A percentile compares a stretch with the other conserved stretches of the same genome.
Conservation (phyloP, 2,329 filamentous ascomycete species). For the Pseudodiploospora longispora region DNA sequence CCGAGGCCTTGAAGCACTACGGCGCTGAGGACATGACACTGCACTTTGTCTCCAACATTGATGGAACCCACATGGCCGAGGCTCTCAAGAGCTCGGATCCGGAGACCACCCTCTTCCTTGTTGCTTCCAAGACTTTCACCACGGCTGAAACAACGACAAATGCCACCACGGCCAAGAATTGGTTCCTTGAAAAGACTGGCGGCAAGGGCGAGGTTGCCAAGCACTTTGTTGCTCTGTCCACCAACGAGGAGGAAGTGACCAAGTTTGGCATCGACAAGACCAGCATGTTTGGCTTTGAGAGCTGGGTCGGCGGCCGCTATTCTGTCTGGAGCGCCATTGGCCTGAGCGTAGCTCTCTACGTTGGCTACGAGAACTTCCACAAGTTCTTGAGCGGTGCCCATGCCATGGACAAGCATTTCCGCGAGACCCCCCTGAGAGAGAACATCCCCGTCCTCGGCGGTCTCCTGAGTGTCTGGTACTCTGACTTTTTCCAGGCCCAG, state of each 20-base stretch:
- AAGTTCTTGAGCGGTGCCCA: slow-evolving; percentile 91
- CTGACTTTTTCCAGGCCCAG: slow-evolving; percentile 96
- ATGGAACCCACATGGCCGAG: slow-evolving; percentile 95
- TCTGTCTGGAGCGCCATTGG: slow-evolving; percentile 99
- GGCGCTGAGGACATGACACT: slow-evolving; percentile 77
- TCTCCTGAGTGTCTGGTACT: slow-evolving; percentile 96
- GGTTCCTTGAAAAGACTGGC: slow-evolving; percentile 80
- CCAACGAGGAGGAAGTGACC: slow-evolving; percentile 88
- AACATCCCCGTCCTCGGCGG: slow-evolving; percentile 93
- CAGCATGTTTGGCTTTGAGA: slow-evolving; percentile 99
- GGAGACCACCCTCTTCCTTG: slow-evolving; percentile 96
- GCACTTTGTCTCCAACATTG: slow-evolving; percentile 99
- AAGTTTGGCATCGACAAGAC: slow-evolving; percentile 98
- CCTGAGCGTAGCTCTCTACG: slow-evolving; percentile 85
- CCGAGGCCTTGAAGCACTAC: slow-evolving; percentile 93
- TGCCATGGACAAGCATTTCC: slow-evolving; percentile 98
- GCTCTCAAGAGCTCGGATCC: slow-evolving; percentile 82
- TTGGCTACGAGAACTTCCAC: slow-evolving; percentile 96
- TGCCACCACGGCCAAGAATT: slow-evolving; percentile 91
- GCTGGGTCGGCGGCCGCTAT: slow-evolving; percentile 97
- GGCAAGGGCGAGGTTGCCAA: slow-evolving; percentile 85
- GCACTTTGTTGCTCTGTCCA: slow-evolving; percentile 97
- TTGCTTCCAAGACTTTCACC: slow-evolving; percentile 99
- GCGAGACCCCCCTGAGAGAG: slow-evolving; percentile 77
- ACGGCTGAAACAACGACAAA: slow-evolving; percentile 97